phyloP scores from a whole-genome alignment of 1,284 basidiomycete species.

The Lignosus rhinocerotis region DNA sequence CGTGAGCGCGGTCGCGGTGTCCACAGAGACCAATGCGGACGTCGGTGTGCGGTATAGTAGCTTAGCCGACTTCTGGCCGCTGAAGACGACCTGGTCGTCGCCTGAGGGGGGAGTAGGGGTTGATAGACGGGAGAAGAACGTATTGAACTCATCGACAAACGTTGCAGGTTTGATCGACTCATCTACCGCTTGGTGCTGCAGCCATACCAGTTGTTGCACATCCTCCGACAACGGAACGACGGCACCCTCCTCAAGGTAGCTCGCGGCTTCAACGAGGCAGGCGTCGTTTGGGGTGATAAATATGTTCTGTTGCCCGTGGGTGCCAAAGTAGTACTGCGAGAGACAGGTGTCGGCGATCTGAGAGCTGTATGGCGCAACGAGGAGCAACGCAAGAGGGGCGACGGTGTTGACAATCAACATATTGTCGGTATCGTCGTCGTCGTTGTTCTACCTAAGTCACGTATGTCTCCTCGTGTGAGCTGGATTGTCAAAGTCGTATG shows the following conservation, averaged over 20 bases:
- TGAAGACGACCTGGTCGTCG: slow-evolving; percentile 33
- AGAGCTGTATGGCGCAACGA: slow-evolving; percentile 28
- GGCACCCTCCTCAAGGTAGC: slow-evolving; percentile 8
- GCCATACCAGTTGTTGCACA: slow-evolving; percentile 54
- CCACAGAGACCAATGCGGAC: slow-evolving; percentile 49
- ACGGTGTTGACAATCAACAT: slow-evolving; percentile 23
- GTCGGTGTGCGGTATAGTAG: slow-evolving; percentile 42
- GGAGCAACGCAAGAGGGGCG: slow-evolving; percentile 25
- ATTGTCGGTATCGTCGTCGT: slow-evolving; percentile 11
- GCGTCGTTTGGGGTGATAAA: slow-evolving; percentile 42
- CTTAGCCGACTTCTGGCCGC: slow-evolving; percentile 25
- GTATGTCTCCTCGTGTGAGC: too few relatives aligned
- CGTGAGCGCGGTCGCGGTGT: slow-evolving; percentile 34
- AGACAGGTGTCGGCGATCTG: slow-evolving; percentile 43
- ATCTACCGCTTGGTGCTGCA: slow-evolving; percentile 57
- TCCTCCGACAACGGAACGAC: slow-evolving; percentile 12
- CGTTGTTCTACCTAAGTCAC: background rate
- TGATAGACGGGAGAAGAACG: slow-evolving; percentile 30
- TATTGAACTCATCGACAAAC: slow-evolving; percentile 32
- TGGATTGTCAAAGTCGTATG: background rate
- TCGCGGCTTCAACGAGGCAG: slow-evolving; percentile 25
- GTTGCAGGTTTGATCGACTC: slow-evolving; percentile 22
- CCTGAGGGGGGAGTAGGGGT: slow-evolving; percentile 25
- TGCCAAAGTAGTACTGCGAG: slow-evolving; percentile 52
- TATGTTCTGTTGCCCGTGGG: slow-evolving; percentile 48